Conservation (phyloP, 352 stramenopile species). For the Phytopythium ostracodes region DNA sequence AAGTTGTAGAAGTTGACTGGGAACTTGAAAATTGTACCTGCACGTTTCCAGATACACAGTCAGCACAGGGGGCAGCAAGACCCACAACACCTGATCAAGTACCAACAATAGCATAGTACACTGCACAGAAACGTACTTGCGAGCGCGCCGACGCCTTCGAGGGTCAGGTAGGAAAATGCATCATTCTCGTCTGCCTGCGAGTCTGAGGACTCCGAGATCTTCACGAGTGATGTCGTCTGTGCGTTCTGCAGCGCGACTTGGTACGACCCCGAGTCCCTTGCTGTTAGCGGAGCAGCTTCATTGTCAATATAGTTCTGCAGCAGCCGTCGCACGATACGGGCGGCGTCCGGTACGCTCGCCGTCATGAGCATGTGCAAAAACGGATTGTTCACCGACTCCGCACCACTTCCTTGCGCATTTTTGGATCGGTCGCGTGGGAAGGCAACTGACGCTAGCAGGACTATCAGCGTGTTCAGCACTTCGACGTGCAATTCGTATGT, state of each 20-base stretch:
- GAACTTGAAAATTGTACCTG: slow-evolving; percentile 63
- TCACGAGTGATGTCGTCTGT: slow-evolving; percentile 52
- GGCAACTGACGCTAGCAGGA: slow-evolving; percentile 59
- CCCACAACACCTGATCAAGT: too few relatives aligned
- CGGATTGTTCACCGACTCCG: slow-evolving; percentile 32
- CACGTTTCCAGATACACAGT: not conserved
- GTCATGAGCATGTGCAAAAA: slow-evolving; percentile 69
- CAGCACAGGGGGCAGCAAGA: not conserved
- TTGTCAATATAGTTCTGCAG: slow-evolving; percentile 63
- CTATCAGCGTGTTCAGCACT: slow-evolving; percentile 65
- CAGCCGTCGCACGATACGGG: slow-evolving; percentile 46
- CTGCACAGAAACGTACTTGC: slow-evolving; percentile 36
- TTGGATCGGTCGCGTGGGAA: slow-evolving; percentile 59
- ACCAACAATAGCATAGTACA: not conserved
- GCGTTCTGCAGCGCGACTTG: slow-evolving; percentile 37
- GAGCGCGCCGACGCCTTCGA: slow-evolving; percentile 61
- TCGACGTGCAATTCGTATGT: slow-evolving; percentile 80
- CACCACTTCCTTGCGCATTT: slow-evolving; percentile 14
- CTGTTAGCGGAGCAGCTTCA: slow-evolving; percentile 25
- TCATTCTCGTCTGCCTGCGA: slow-evolving; percentile 38
- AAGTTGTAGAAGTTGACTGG: slow-evolving; percentile 63
- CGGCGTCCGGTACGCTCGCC: slow-evolving; percentile 19
- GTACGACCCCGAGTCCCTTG: slow-evolving; percentile 29
- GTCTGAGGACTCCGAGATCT: slow-evolving; percentile 47
- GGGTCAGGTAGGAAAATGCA: slow-evolving; percentile 62